Evolutionary conservation across 257 asterid species (phyloP).

Genomic region (Datura wrightii): DNA sequence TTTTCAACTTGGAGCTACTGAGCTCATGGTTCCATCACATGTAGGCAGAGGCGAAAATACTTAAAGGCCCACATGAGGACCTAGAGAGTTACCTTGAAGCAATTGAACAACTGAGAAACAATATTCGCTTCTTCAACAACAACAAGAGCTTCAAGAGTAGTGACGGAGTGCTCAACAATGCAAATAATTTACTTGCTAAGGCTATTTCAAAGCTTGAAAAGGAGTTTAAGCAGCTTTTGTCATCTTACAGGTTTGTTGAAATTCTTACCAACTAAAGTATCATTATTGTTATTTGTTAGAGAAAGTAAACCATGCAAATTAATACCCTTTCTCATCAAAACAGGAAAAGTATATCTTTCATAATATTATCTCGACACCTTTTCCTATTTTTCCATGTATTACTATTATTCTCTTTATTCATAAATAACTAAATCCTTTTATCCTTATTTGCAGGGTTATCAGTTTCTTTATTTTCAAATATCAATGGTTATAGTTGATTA

Average conservation of each 20-base stretch:
- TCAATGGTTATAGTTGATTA: background rate
- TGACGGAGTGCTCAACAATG: slow-evolving; percentile 90
- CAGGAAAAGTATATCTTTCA: background rate
- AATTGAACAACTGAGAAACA: slow-evolving; percentile 84
- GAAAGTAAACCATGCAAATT: slow-evolving; percentile 25
- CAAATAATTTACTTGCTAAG: slow-evolving; percentile 82
- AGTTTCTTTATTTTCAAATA: background rate
- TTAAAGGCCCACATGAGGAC: slow-evolving; percentile 97
- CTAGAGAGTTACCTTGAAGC: slow-evolving; percentile 96
- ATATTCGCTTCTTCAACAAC: slow-evolving; percentile 83
- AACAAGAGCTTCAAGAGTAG: slow-evolving; percentile 96
- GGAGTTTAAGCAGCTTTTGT: slow-evolving; percentile 83
- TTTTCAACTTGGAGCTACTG: slow-evolving; percentile 19
- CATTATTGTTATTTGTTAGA: slow-evolving; percentile 24
- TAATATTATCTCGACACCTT: background rate
- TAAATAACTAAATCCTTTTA: slow-evolving; percentile 1
- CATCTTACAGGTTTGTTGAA: slow-evolving; percentile 71
- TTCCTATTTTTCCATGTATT: background rate
- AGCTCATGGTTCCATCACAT: slow-evolving; percentile 31
- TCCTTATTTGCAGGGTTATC: background rate
- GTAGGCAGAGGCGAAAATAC: slow-evolving; percentile 97
- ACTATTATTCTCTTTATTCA: background rate
- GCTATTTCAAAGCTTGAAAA: slow-evolving; percentile 98
- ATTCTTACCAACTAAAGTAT: slow-evolving; percentile 10
- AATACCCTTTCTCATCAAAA: slow-evolving; percentile 16